A percentile compares a stretch with the other conserved stretches of the same genome.
phyloP scores from a whole-genome alignment of 352 stramenopile species.

The Phytophthora nicotianae region DNA sequence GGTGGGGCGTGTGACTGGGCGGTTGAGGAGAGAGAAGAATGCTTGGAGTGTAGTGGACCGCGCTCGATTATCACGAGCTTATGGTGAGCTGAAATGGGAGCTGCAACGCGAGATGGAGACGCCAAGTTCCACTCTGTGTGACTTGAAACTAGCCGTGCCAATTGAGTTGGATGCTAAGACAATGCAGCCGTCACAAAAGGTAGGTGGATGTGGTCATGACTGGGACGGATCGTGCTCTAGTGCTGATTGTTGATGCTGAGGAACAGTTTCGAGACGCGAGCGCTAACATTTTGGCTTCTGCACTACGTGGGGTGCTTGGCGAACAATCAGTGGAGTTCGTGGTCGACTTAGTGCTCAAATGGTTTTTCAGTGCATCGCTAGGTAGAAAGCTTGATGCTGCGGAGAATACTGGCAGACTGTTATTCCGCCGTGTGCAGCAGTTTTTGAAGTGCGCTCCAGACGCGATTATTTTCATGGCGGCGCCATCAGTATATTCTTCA shows the following conservation, averaged over 20 bases:
- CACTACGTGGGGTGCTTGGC: constrained; percentile 44
- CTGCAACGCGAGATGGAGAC: constrained; percentile 26
- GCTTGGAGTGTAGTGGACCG: constrained; percentile 9
- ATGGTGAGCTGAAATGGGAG: constrained; percentile 43
- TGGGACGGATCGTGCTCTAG: neutral
- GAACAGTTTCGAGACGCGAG: constrained; percentile 37
- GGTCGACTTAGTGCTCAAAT: constrained; percentile 48
- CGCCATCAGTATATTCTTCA: constrained; percentile 37
- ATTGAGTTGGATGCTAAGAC: constrained; percentile 22
- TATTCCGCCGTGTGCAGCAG: constrained; percentile 40
- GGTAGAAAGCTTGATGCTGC: neutral
- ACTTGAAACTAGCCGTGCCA: constrained; percentile 11
- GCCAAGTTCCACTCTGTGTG: neutral
- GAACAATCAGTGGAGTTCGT: constrained; percentile 37
- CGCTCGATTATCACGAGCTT: constrained; percentile 38
- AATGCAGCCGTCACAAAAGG: constrained; percentile 26
- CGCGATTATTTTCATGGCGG: constrained; percentile 45
- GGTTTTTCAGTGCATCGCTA: constrained; percentile 43
- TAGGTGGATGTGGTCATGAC: neutral
- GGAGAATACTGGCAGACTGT: constrained; percentile 1
- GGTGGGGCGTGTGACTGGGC: constrained; percentile 18
- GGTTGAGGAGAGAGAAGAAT: constrained; percentile 1
- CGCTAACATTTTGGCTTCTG: constrained; percentile 42
- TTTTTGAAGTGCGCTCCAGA: constrained; percentile 41
- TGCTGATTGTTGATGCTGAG: constrained; percentile 5